Evolutionary conservation across 495 filamentous ascomycete species (phyloP).

Genomic region (Hypoxylon rickii): DNA sequence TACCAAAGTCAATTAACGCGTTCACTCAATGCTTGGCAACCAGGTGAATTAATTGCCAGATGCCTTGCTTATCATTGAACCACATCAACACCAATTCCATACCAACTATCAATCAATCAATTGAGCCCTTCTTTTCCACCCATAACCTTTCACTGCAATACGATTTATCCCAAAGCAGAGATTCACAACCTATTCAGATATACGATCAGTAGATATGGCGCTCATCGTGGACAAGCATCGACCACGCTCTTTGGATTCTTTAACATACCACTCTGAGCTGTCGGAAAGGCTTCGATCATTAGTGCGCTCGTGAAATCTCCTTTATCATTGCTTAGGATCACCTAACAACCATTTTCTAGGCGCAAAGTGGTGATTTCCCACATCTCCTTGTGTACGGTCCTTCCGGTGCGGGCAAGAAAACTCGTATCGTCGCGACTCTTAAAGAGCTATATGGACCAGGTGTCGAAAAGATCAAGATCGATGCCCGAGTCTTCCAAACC

Average conservation of each 20-base stretch:
- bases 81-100: too few species aligned
- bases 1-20: constrained; percentile 37
- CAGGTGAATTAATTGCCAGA: too few species aligned
- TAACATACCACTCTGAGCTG: constrained; percentile 87
- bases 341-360: constrained; percentile 54
- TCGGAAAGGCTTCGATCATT: constrained; percentile 86
- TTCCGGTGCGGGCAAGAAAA: constrained; percentile 96
- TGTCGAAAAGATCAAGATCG: constrained; percentile 94
- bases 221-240: constrained; percentile 95
- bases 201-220: constrained; percentile 47
- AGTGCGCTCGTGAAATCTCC: too few species aligned
- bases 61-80: too few species aligned
- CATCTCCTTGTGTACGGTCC: constrained; percentile 96
- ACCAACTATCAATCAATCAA: too few species aligned
- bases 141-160: background rate
- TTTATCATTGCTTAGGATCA: constrained; percentile 17
- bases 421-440: constrained; percentile 88
- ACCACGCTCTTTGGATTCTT: constrained; percentile 81
- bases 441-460: constrained; percentile 91
- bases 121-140: too few species aligned
- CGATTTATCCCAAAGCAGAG: background rate
- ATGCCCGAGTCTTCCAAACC: constrained; percentile 93
- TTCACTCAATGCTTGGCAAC: constrained; percentile 17
- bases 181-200: background rate
- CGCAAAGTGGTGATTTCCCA: constrained; percentile 94